Conservation (phyloP, 2,329 filamentous ascomycete genomes). For the Geosmithia flava region DNA sequence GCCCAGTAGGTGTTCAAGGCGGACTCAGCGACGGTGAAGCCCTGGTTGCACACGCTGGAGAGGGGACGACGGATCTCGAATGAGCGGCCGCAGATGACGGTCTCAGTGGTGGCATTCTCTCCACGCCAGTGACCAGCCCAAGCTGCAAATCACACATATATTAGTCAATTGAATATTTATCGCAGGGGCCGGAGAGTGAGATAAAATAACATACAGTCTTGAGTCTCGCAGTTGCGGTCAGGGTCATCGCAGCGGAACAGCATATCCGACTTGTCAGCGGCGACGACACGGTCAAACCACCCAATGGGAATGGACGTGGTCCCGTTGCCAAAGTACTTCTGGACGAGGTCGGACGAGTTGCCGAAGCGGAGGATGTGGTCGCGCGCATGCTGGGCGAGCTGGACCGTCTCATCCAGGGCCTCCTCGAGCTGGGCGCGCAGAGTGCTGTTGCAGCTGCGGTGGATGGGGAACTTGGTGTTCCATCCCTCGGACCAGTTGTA, state of each 20-base stretch:
- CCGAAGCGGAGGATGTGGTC: constrained; percentile 48
- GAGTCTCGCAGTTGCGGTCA: constrained; percentile 48
- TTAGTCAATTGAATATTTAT: not conserved
- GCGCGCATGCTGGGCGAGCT: constrained; percentile 46
- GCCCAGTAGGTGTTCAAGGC: constrained; percentile 52
- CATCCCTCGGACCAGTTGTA: constrained; percentile 21
- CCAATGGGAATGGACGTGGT: constrained; percentile 46
- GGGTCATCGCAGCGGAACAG: constrained; percentile 58
- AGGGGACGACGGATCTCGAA: constrained; percentile 45
- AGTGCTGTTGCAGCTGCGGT: constrained; percentile 54
- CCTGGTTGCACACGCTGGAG: constrained; percentile 45
- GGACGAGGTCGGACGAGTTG: constrained; percentile 43
- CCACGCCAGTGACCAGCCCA: constrained; percentile 61
- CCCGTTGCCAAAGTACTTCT: constrained; percentile 54
- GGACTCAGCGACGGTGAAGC: constrained; percentile 46
- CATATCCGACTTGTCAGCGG: constrained; percentile 41
- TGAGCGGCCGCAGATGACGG: constrained; percentile 55
- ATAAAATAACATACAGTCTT: constrained; percentile 21
- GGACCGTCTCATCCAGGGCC: constrained; percentile 45
- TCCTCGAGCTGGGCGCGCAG: constrained; percentile 40
- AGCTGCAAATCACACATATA: constrained; percentile 20
- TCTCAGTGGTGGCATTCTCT: constrained; percentile 50
- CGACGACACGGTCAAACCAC: constrained; percentile 47
- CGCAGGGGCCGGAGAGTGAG: not conserved
- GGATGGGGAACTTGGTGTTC: constrained; percentile 34